Evolutionary conservation across 208 protist species (phyloP).

Genomic region (Wallacemonas sp.): DNA sequence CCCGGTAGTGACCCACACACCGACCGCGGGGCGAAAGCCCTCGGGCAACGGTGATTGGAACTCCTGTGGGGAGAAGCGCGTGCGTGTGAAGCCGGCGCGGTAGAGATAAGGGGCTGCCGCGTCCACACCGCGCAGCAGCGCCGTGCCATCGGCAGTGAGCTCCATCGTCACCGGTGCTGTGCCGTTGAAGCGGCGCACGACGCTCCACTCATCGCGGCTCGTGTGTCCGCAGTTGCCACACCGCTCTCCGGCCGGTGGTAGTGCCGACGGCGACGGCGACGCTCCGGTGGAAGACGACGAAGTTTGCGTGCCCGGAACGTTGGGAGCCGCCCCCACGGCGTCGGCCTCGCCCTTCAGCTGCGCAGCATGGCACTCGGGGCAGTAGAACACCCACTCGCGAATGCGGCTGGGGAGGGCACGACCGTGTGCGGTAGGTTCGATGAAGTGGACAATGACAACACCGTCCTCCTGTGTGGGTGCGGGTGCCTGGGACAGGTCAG

Average conservation of each 20-base stretch:
- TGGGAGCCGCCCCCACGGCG: not conserved
- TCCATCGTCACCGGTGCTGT: constrained; percentile 58
- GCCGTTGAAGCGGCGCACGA: constrained; percentile 66
- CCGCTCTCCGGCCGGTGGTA: constrained; percentile 11
- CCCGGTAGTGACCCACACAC: constrained; percentile 65
- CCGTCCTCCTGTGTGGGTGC: constrained; percentile 40
- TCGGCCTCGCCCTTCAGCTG: constrained; percentile 62
- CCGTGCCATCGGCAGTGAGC: constrained; percentile 72
- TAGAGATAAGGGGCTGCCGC: constrained; percentile 59
- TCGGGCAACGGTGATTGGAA: not conserved
- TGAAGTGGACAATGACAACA: constrained; percentile 67
- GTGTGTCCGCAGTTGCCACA: constrained; percentile 49
- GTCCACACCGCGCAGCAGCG: constrained; percentile 71
- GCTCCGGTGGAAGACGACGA: not conserved
- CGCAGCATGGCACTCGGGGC: constrained; percentile 42
- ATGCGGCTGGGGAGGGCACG: constrained; percentile 64
- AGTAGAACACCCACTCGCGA: constrained; percentile 77
- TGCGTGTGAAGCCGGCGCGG: constrained; percentile 76
- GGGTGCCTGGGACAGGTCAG: constrained; percentile 5
- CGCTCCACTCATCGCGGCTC: constrained; percentile 37
- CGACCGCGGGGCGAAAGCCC: constrained; percentile 8
- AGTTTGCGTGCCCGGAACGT: not conserved
- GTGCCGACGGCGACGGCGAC: not conserved
- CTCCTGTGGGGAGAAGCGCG: constrained; percentile 26
- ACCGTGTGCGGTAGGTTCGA: constrained; percentile 23